A percentile compares a stretch with the other conserved stretches of the same genome.
These are phyloP conservation scores for Penicillium goetzii DNA, from an alignment of 495 filamentous ascomycete species.

Conservation along the genomic window DNA sequence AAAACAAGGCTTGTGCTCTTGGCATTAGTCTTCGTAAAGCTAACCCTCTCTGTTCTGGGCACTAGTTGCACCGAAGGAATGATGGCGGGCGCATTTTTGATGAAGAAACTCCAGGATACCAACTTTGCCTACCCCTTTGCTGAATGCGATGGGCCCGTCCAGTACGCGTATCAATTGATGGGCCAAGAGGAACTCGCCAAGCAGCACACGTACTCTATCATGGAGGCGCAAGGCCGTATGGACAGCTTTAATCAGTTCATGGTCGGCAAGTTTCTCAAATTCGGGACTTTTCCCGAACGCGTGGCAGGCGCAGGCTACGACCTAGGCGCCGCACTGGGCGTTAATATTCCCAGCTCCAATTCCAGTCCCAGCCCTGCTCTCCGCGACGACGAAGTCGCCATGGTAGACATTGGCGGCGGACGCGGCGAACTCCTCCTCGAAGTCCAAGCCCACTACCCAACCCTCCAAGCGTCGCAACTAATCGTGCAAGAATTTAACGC, in stretches of 20 bases:
- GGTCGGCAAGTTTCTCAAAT: slow-evolving; percentile 44
- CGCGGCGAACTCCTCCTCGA: slow-evolving; percentile 54
- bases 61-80: slow-evolving; percentile 42
- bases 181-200: slow-evolving; percentile 34
- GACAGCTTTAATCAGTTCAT: slow-evolving; percentile 49
- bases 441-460: slow-evolving; percentile 46
- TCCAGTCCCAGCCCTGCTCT: background rate
- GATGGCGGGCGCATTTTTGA: slow-evolving; percentile 41
- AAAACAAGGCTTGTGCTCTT: background rate
- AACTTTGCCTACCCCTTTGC: slow-evolving; percentile 43
- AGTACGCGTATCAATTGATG: slow-evolving; percentile 41
- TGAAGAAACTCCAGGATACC: slow-evolving; percentile 40
- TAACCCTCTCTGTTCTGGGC: background rate
- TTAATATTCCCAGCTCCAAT: background rate
- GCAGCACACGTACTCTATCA: slow-evolving; percentile 44
- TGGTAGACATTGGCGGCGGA: slow-evolving; percentile 63
- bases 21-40: background rate
- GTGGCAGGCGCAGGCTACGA: slow-evolving; percentile 36
- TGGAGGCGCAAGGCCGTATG: slow-evolving; percentile 44
- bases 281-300: slow-evolving; percentile 37
- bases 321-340: slow-evolving; percentile 34
- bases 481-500: slow-evolving; percentile 54
- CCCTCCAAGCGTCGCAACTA: slow-evolving; percentile 40
- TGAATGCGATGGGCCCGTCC: slow-evolving; percentile 38
- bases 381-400: slow-evolving; percentile 19